A percentile compares a stretch with the other conserved stretches of the same genome.
Evolutionary conservation across 2,329 filamentous ascomycete genomes (phyloP).

Genomic region (Pseudogymnoascus sp.): DNA sequence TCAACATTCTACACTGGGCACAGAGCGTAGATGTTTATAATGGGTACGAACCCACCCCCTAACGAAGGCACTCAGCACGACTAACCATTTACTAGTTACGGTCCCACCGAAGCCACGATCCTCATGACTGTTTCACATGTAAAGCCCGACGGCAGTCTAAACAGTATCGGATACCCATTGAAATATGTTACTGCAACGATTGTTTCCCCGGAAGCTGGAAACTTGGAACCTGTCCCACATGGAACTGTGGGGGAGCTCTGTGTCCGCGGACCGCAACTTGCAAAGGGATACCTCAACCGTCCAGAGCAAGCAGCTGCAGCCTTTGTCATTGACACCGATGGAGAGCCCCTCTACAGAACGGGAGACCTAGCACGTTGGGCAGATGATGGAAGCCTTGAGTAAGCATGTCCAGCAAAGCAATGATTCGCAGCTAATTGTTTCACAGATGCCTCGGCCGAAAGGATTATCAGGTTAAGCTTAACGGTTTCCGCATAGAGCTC

Average conservation of each 20-base stretch:
- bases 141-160: background rate
- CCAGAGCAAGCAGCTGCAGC: conserved; percentile 14
- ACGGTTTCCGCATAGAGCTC: conserved; percentile 40
- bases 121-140: conserved; percentile 11
- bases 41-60: background rate
- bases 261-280: conserved; percentile 12
- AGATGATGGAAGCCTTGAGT: conserved; percentile 26
- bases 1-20: conserved; percentile 11
- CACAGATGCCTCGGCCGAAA: conserved; percentile 40
- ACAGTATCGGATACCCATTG: background rate
- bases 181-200: conserved; percentile 32
- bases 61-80: background rate
- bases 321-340: conserved; percentile 12
- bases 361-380: conserved; percentile 30
- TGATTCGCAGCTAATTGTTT: background rate
- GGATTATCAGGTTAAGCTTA: conserved; percentile 42
- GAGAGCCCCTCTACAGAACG: conserved; percentile 27
- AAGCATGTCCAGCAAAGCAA: conserved; percentile 3
- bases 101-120: conserved; percentile 12
- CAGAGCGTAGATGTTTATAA: background rate
- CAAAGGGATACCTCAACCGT: conserved; percentile 14
- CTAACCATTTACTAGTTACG: conserved; percentile 2
- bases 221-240: conserved; percentile 1
- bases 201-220: conserved; percentile 25
- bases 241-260: conserved; percentile 13